Evolutionary conservation across 1,284 basidiomycete genomes (phyloP).

Genomic region (Thelephora terrestris): DNA sequence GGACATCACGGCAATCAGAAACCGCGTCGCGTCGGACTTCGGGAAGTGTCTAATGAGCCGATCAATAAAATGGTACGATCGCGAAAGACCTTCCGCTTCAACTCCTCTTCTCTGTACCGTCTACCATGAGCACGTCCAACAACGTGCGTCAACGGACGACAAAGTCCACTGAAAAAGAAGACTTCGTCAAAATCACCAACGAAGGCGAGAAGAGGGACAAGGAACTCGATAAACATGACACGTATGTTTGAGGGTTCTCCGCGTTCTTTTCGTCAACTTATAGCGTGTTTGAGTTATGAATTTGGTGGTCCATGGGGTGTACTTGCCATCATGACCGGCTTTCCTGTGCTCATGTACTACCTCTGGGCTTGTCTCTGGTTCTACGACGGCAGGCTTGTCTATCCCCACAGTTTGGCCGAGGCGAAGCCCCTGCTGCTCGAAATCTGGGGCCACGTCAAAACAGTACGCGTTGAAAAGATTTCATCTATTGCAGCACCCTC

Average conservation of each 20-base stretch:
- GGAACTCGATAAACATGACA: constrained; percentile 65
- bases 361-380: constrained; percentile 98
- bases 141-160: no score
- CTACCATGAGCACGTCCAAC: no score
- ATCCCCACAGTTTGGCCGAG: constrained; percentile 64
- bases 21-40: no score
- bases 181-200: constrained; percentile 30
- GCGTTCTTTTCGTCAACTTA: neutral
- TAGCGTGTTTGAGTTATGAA: constrained; percentile 57
- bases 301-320: constrained; percentile 95
- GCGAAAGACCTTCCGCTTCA: no score
- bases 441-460: constrained; percentile 79
- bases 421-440: constrained; percentile 70
- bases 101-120: no score
- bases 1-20: no score
- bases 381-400: constrained; percentile 83
- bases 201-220: constrained; percentile 64
- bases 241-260: constrained; percentile 32
- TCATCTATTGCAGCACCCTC: neutral
- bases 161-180: constrained; percentile 5
- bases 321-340: constrained; percentile 88
- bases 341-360: constrained; percentile 94
- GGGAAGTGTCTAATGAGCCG: no score
- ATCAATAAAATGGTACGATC: no score
- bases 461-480: constrained; percentile 37